Evolutionary conservation across 176 grass and related monocot genomes (phyloP).

Genomic region (Stipa capillata): DNA sequence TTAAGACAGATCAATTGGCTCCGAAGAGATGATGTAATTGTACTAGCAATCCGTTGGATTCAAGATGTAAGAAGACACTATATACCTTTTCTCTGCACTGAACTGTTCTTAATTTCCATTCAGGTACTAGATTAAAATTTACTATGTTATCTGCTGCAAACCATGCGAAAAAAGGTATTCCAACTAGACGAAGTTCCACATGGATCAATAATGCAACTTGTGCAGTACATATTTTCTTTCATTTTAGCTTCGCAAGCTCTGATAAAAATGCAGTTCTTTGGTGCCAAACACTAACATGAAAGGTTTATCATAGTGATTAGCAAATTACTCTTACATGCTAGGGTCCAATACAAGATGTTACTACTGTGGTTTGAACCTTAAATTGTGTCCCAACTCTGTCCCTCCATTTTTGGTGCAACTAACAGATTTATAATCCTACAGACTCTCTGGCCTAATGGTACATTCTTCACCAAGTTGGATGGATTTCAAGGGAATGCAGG

Average conservation of each 20-base stretch:
- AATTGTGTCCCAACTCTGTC: neutral
- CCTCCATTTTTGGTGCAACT: constrained; percentile 1
- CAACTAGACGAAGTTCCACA: constrained; percentile 2
- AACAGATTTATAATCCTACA: constrained; percentile 32
- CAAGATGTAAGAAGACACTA: constrained; percentile 65
- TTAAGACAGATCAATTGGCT: constrained; percentile 86
- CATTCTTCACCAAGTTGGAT: constrained; percentile 77
- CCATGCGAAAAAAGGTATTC: constrained; percentile 1
- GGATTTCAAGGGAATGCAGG: constrained; percentile 43
- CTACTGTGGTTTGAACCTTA: neutral
- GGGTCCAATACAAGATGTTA: neutral
- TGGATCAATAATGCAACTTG: constrained; percentile 10
- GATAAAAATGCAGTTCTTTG: neutral
- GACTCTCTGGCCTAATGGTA: constrained; percentile 87
- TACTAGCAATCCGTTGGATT: constrained; percentile 75
- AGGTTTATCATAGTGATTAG: neutral
- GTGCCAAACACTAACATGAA: neutral
- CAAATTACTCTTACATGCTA: constrained; percentile 5
- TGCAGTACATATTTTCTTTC: neutral
- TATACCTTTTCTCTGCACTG: neutral
- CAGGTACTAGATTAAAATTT: neutral
- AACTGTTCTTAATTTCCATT: neutral
- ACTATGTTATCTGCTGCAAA: neutral
- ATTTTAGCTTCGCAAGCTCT: neutral
- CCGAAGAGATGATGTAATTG: constrained; percentile 69